Evolutionary conservation across 176 grass and related monocot genomes (phyloP), one percentile per base, ranked within the genome.

Genomic region (Calamus simplicifolius): DNA sequence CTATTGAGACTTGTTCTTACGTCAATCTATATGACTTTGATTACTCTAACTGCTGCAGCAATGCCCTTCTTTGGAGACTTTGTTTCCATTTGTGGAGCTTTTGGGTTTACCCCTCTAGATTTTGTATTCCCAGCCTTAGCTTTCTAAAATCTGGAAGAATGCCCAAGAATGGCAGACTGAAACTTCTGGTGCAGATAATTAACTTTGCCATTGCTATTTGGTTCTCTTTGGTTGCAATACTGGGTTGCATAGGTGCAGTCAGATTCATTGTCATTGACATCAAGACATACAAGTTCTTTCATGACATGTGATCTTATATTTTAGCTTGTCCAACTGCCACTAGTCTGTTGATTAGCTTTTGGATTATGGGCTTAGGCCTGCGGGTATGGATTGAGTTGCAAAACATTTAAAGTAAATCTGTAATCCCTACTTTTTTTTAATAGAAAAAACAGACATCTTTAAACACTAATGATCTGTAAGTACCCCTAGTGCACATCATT

Each of bases 31-130:
- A 88, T 81, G 48, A 61, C 51, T 12, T 5, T 35, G 0, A 79
- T 88, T 59, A 88, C 82, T 49, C 66, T 95, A 15, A 27, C 80
- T 54, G 73, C 82, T 0, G 76, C 85, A 0, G 85, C 82, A 18
- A 75, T 89, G 70, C 85, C 85, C 2, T 95, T 95, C 78, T 95
- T 86, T 56, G 89, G 85, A 59, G 89, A 95, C 61, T 89, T 95
- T 49, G 89, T 89, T 13, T 76, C 85, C 8, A 61, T 95, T 18
- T 95, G 89, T 29, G 85, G 85, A 69, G 89, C 89, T 8, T 29
- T 95, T 26, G 85, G 85, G 2, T 89, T 95, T 68, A 81, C 85
- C 27, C 82, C 89, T 56, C 50, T 95, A 52, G 89, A 95, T 67
- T 95, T 89, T 18, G 79, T 95, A 38, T 66, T 95, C 57, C 85